Percentiles rank a stretch among this genome's conserved stretches.
Evolutionary conservation across 345 rosid genomes (phyloP).

Genomic region (Limnanthes douglasii): DNA sequence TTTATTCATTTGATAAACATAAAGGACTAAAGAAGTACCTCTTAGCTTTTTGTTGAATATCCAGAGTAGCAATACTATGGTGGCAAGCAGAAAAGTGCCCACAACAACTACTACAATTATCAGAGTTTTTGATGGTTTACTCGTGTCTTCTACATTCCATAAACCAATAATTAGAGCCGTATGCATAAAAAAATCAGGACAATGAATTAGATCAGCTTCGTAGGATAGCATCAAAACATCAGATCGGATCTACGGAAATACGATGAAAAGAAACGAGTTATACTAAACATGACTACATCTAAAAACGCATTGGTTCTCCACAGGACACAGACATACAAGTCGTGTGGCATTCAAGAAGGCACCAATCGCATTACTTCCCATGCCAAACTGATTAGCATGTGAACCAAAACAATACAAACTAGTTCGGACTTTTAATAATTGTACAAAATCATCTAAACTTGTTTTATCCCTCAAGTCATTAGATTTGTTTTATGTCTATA

Average conservation of each 20-base stretch:
- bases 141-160: conserved; percentile 14
- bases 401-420: no score
- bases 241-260: no score
- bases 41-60: conserved; percentile 14
- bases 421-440: no score
- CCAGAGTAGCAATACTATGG: conserved; percentile 12
- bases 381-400: background rate
- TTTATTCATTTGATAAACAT: no score
- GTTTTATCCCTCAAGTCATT: no score
- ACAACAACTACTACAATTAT: conserved; percentile 22
- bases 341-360: background rate
- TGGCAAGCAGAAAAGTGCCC: conserved; percentile 22
- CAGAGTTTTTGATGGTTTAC: conserved; percentile 16
- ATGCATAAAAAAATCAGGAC: background rate
- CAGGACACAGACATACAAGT: background rate
- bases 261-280: background rate
- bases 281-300: background rate
- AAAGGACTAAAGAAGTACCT: conserved; percentile 12
- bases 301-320: background rate
- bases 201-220: background rate
- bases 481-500: no score
- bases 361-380: background rate
- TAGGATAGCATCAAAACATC: background rate
- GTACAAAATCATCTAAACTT: no score
- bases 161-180: background rate